Evolutionary conservation across 129 eudicot genomes (phyloP).

Genomic region (Mikania micrantha): DNA sequence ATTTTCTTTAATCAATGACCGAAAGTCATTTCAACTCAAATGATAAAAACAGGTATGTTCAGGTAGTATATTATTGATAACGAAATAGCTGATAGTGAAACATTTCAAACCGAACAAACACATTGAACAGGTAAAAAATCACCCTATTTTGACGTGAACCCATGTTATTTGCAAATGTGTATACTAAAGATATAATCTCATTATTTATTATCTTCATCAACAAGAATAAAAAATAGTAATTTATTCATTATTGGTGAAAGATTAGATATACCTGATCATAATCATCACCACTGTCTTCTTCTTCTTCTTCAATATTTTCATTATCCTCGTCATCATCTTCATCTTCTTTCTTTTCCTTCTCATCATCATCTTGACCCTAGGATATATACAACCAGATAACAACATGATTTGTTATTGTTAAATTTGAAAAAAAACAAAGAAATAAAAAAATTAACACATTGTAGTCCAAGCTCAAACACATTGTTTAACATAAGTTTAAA

Average conservation of each 20-base stretch:
- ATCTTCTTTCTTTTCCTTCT: slow-evolving; percentile 52
- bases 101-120: background rate
- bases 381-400: slow-evolving; percentile 2
- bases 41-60: background rate
- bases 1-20: background rate
- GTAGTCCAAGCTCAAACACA: background rate
- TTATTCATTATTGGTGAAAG: background rate
- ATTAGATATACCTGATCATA: slow-evolving; percentile 42
- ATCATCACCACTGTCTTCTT: slow-evolving; percentile 60
- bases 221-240: background rate
- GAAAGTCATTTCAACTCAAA: background rate
- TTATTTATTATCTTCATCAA: background rate
- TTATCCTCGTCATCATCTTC: slow-evolving; percentile 61
- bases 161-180: background rate
- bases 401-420: background rate
- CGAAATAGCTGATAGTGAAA: background rate
- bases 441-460: background rate
- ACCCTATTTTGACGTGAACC: background rate
- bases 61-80: background rate
- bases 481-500: background rate
- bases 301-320: slow-evolving; percentile 46
- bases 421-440: background rate
- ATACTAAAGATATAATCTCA: background rate
- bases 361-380: slow-evolving; percentile 41
- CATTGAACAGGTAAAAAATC: background rate